Evolutionary conservation across 139 green algal genomes (phyloP), one percentile per base, ranked within the genome.

Genomic region (Micractinium sp.): DNA sequence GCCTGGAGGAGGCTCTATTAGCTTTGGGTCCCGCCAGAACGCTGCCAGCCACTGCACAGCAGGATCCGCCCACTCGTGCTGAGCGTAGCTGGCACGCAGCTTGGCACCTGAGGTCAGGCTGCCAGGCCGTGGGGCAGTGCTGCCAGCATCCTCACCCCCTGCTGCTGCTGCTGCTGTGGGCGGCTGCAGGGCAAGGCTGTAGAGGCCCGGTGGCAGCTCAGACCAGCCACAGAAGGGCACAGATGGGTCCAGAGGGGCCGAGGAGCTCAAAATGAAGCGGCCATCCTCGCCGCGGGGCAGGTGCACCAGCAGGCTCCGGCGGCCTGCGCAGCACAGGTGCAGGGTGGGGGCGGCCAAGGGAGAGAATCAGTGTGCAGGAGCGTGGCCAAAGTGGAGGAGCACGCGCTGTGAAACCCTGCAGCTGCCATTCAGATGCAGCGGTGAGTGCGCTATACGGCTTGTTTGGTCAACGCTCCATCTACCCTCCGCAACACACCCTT

Each of bases 261-360:
- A 78, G 1, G 95, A 96, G 38, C 89, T 86, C 27, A 96, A 61
- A 29, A 95, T 86, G n/a, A 97, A 73, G 23, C 87, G 76, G 13
- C 90, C 73, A 78, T 92, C 90, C 14, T 31, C 23, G 12, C 25
- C 31, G n/a, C 61, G 39, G 9, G 95, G 93, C 39, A 67, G 80
- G 60, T 97, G 95, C 29, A 95, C 33, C 71, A 98, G 89, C 82
- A 98, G 93, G 87, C 95, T 97, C 74, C 94, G 87, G 2, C 93
- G 88, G 19, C 95, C 95, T 61, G 73, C 63, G 60, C 41, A n/a
- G n/a, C n/a, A n/a, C n/a, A n/a, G n/a, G n/a, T n/a, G n/a, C n/a
- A n/a, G n/a, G 53, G 38, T 81, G 0, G 2, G 82, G 85, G 25
- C 7, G 38, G 36, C 83, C 76, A 92, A 22, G 33, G 60, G 76